A percentile compares a stretch with the other conserved stretches of the same genome.
phyloP scores from a whole-genome alignment of 495 filamentous ascomycete genomes.

The Parathielavia appendiculata region DNA sequence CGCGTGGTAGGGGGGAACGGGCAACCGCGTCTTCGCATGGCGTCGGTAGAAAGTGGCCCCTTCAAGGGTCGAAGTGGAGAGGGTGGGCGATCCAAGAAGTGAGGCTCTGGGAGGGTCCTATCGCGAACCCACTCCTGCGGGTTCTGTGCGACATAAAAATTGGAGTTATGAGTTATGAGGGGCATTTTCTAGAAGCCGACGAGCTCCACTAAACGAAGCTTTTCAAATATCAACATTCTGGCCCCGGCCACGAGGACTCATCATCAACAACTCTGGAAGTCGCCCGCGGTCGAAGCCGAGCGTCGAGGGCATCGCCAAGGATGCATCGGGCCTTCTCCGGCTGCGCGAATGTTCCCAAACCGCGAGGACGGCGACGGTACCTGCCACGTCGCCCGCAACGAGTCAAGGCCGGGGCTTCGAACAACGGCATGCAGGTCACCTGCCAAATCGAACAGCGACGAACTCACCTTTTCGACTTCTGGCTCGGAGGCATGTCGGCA shows the following conservation, averaged over 20 bases:
- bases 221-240: not conserved
- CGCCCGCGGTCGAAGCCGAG: too few relatives aligned
- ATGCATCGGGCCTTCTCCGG: conserved; percentile 11
- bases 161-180: conserved; percentile 31
- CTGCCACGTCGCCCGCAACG: conserved; percentile 32
- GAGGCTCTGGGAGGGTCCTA: conserved; percentile 41
- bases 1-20: not conserved
- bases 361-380: conserved; percentile 15
- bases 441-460: conserved; percentile 26
- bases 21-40: conserved; percentile 18
- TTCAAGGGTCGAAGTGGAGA: conserved; percentile 28
- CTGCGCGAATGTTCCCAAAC: not conserved
- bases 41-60: conserved; percentile 29
- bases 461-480: conserved; percentile 19
- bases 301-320: conserved; percentile 1
- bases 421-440: conserved; percentile 21
- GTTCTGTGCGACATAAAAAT: conserved; percentile 37
- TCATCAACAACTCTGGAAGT: not conserved
- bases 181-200: conserved; percentile 31
- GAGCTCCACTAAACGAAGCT: conserved; percentile 20
- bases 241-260: conserved; percentile 1
- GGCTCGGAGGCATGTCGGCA: conserved; percentile 11
- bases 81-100: conserved; percentile 32
- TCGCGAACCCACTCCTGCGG: conserved; percentile 39
- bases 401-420: conserved; percentile 29